These are phyloP conservation scores for Globisporangium spinosum DNA, from an alignment of 352 stramenopile species.

Conservation along the genomic window DNA sequence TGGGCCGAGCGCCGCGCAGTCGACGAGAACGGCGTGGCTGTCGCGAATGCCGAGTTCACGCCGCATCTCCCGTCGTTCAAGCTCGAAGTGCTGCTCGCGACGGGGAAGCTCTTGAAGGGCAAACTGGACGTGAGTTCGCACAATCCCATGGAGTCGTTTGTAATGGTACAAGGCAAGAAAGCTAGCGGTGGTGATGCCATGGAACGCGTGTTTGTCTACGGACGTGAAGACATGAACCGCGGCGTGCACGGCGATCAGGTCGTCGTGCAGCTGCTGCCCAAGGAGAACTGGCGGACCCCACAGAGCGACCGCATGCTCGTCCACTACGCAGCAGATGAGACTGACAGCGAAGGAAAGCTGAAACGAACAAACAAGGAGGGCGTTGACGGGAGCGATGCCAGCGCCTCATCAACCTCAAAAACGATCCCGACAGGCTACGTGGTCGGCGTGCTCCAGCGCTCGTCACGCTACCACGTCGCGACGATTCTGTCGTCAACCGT, in stretches of 20 bases:
- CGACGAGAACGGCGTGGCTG: conserved; percentile 21
- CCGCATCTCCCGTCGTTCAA: conserved; percentile 41
- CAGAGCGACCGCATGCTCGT: conserved; percentile 63
- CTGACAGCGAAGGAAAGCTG: conserved; percentile 15
- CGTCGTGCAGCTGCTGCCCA: conserved; percentile 89
- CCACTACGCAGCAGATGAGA: conserved; percentile 66
- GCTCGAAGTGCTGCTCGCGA: conserved; percentile 32
- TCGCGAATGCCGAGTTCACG: conserved; percentile 42
- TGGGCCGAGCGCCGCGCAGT: conserved; percentile 32
- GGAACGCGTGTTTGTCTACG: conserved; percentile 70
- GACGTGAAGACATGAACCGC: conserved; percentile 91
- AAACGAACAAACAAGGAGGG: conserved; percentile 16
- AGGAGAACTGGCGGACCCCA: conserved; percentile 69
- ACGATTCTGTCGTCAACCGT: conserved; percentile 73
- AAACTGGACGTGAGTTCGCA: conserved; percentile 67
- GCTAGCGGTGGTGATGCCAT: conserved; percentile 13
- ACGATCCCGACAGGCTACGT: conserved; percentile 73
- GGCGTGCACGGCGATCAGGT: conserved; percentile 97
- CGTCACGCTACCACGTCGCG: conserved; percentile 57
- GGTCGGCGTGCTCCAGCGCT: conserved; percentile 83
- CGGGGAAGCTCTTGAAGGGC: conserved; percentile 34
- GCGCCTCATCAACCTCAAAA: conserved; percentile 2
- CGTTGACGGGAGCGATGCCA: conserved; percentile 5
- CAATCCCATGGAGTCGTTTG: conserved; percentile 74
- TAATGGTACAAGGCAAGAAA: conserved; percentile 42